These are phyloP conservation scores for Vigna hirtella DNA, from an alignment of 306 rosid genomes.

Conservation along the genomic window DNA sequence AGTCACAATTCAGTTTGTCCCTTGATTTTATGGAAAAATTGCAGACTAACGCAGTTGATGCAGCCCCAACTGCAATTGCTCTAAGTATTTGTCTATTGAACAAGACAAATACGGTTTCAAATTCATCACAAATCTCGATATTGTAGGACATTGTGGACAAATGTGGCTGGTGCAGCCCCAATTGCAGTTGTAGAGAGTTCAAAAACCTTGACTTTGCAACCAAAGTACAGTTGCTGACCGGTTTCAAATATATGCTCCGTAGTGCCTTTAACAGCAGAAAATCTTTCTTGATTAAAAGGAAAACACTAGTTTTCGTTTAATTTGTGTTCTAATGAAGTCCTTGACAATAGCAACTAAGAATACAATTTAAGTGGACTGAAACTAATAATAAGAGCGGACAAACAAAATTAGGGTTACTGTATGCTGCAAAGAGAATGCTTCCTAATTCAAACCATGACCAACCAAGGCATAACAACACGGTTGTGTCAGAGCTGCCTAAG, in stretches of 20 bases:
- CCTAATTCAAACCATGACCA: background rate
- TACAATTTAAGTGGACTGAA: conserved; percentile 11
- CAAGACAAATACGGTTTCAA: background rate
- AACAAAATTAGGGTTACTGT: background rate
- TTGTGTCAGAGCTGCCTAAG: background rate
- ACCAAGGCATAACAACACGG: background rate
- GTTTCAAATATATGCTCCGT: conserved; percentile 9
- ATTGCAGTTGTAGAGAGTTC: background rate
- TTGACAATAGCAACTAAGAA: conserved; percentile 7
- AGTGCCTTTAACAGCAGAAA: conserved; percentile 6
- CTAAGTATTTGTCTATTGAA: background rate
- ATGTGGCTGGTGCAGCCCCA: background rate
- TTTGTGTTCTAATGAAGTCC: conserved; percentile 37
- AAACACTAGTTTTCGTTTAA: conserved; percentile 25
- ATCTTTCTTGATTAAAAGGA: conserved; percentile 16
- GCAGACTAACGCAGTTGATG: background rate
- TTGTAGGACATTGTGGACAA: background rate
- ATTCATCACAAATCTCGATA: background rate
- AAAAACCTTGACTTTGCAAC: background rate
- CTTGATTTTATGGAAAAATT: background rate
- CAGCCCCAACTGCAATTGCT: conserved; percentile 14
- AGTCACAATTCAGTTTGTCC: background rate
- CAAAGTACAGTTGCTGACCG: background rate
- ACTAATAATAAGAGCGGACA: conserved; percentile 9
- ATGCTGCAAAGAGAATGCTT: background rate